Percentiles rank a stretch among this genome's conserved stretches.
phyloP scores from a whole-genome alignment of 2,329 filamentous ascomycete genomes.

The Alternaria viburni region DNA sequence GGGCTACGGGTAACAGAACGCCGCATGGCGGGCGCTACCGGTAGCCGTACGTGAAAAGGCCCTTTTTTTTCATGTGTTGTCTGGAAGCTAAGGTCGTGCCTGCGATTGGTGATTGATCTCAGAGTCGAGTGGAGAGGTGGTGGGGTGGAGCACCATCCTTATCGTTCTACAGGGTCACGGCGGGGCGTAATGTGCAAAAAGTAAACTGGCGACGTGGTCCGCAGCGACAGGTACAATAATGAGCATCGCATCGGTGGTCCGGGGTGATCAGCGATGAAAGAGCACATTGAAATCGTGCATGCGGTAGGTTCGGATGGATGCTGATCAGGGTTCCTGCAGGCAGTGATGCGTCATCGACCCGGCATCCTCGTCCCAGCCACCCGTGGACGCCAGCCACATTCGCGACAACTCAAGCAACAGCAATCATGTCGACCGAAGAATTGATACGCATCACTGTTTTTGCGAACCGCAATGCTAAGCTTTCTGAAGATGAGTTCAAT shows the following conservation, averaged over 20 bases:
- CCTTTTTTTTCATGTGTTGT: background rate
- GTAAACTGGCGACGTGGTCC: background rate
- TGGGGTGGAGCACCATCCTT: background rate
- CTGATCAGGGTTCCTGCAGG: background rate
- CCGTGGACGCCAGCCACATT: background rate
- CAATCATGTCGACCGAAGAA: background rate
- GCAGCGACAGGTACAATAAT: background rate
- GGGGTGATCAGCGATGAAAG: accelerated
- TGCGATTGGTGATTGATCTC: background rate
- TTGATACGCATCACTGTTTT: constrained; percentile 30
- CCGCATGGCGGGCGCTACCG: background rate
- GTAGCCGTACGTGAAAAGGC: background rate
- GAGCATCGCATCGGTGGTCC: background rate
- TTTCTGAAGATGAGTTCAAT: constrained; percentile 30
- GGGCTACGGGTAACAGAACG: background rate
- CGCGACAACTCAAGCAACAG: background rate
- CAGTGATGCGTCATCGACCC: background rate
- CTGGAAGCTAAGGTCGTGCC: background rate
- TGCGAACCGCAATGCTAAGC: constrained; percentile 28
- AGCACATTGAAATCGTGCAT: background rate
- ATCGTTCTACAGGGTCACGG: background rate
- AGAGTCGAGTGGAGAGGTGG: background rate
- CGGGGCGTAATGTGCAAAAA: background rate
- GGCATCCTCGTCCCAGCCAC: background rate
- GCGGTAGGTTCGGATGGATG: background rate